phyloP scores from a whole-genome alignment of 1,139 yeast species.

The Lodderomyces pseudojiufengensis region DNA sequence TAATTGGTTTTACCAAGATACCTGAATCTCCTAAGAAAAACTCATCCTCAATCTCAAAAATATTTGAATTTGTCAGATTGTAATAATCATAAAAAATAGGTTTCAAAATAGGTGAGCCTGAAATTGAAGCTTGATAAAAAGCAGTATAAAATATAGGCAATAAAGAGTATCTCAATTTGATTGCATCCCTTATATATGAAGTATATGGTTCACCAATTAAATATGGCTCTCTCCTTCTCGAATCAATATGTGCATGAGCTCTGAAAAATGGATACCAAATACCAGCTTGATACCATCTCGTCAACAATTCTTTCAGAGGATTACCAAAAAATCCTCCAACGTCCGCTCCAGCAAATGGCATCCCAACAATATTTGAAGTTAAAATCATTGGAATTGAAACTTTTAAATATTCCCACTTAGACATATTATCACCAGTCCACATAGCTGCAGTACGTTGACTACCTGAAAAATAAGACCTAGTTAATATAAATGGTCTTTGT shows the following conservation, averaged over 20 bases:
- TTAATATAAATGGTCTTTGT: slow-evolving; percentile 81
- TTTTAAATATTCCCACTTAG: slow-evolving; percentile 84
- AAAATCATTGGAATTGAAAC: slow-evolving; percentile 84
- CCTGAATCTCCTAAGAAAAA: slow-evolving; percentile 76
- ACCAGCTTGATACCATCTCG: slow-evolving; percentile 96
- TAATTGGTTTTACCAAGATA: slow-evolving; percentile 77
- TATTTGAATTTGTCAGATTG: slow-evolving; percentile 46
- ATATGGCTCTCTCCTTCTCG: slow-evolving; percentile 93
- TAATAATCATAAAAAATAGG: slow-evolving; percentile 63
- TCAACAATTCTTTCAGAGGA: slow-evolving; percentile 73
- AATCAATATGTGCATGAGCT: slow-evolving; percentile 94
- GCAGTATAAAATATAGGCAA: slow-evolving; percentile 79
- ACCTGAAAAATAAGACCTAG: slow-evolving; percentile 86
- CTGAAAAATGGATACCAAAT: slow-evolving; percentile 95
- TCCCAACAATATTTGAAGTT: slow-evolving; percentile 76
- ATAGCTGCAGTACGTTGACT: slow-evolving; percentile 88
- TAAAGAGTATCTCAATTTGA: slow-evolving; percentile 67
- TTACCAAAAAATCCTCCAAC: slow-evolving; percentile 96
- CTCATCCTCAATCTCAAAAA: slow-evolving; percentile 72
- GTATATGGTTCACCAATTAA: slow-evolving; percentile 72
- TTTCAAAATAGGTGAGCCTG: slow-evolving; percentile 68
- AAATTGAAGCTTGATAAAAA: slow-evolving; percentile 60
- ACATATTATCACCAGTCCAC: slow-evolving; percentile 98
- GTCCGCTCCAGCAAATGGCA: slow-evolving; percentile 95
- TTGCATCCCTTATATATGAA: slow-evolving; percentile 64